Base-by-base conservation (phyloP, 306 rosid species). In the Vigna nakashimae region DNA sequence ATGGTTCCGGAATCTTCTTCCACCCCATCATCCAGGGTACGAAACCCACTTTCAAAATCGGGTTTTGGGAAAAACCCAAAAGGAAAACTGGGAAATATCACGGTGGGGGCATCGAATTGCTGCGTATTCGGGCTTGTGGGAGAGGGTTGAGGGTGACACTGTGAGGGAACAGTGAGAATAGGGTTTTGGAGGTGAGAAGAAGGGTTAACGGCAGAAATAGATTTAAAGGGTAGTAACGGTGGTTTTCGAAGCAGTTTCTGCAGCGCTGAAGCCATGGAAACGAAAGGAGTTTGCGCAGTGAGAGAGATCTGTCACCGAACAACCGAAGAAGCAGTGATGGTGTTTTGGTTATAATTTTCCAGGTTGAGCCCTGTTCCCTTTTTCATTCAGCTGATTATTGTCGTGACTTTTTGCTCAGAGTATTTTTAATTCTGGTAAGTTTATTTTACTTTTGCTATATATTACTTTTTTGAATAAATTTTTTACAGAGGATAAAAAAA, bases 231-330 rank as follows among this genome's bases (percentile, higher is more conserved):
- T 6, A 62, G 77, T 4, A 0, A 16, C 46, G 64, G 22, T 38
- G 86, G 68, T 76, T 78, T 92, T 65, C 84, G 74, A 12, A 88
- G 70, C n/a, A 92, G 82, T 58, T 75, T 92, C 28, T 80, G 95
- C 80, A 92, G 79, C 66, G 85, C 67, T 48, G 93, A 87, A 80
- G 93, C 94, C 93, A 88, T 92, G 83, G 51, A 56, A 75, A 40
- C 65, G 60, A 55, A 55, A 55, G 28, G 36, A 60, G 42, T 38
- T 64, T 42, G 57, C 59, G 75, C 74, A 22, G 71, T 48, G 62
- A 74, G 51, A 4, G 60, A 26, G 60, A 30, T 75, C 45, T 1
- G 78, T 26, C 17, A 5, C 78, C 28, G 9, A 59, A 24, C 26
- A 56, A 22, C 62, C 1, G 20, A 55, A 9, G 4, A 53, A 53